These are phyloP conservation scores for Cryptosporidium xiaoi DNA, from an alignment of 169 alveolate genomes.

Conservation along the genomic window DNA sequence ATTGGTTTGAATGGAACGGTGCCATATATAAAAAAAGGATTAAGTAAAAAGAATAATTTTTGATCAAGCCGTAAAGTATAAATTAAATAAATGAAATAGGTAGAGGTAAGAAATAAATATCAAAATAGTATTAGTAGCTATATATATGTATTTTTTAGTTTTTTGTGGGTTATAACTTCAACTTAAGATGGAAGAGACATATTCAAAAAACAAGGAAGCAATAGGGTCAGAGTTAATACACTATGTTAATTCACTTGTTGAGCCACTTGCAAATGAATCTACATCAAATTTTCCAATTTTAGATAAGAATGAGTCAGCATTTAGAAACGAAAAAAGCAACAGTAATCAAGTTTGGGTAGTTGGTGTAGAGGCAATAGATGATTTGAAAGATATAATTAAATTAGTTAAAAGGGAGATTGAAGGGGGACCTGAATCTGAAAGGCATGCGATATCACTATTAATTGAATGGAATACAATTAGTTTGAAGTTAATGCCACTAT, in stretches of 20 bases:
- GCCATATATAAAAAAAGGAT: not conserved
- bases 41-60: not conserved
- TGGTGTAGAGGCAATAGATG: conserved; percentile 68
- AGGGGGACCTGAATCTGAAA: conserved; percentile 63
- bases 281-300: not conserved
- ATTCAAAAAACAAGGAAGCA: conserved; percentile 24
- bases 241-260: conserved; percentile 52
- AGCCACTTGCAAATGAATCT: conserved; percentile 40
- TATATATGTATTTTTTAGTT: not conserved
- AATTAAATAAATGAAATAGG: not conserved
- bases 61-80: too few species aligned
- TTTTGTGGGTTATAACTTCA: not conserved
- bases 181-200: conserved; percentile 27
- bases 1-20: not conserved
- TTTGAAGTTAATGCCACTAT: conserved; percentile 40
- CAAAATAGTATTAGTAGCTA: not conserved
- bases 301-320: not conserved
- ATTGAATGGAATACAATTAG: conserved; percentile 56
- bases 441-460: conserved; percentile 53
- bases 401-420: conserved; percentile 60
- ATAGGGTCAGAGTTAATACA: conserved; percentile 40
- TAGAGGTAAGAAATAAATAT: not conserved
- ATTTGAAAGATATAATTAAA: conserved; percentile 63
- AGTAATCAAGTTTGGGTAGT: conserved; percentile 47
- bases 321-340: not conserved